These are phyloP conservation scores for Chimonanthus praecox DNA, from an alignment of 164 flowering plant genomes.

Conservation along the genomic window DNA sequence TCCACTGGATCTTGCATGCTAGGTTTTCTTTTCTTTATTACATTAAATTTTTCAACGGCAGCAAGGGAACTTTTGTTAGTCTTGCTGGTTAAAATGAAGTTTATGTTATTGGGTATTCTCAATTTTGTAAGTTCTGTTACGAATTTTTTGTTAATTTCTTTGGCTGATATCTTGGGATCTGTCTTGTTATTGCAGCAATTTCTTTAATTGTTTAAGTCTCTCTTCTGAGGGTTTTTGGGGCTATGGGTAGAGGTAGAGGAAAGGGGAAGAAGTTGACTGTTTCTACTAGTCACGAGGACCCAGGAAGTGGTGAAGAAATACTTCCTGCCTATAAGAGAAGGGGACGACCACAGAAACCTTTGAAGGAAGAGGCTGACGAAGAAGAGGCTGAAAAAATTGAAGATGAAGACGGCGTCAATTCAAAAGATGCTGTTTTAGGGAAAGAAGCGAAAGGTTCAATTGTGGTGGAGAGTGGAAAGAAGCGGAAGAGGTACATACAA, in stretches of 20 bases:
- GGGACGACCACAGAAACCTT: slow-evolving; percentile 70
- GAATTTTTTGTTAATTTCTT: neutral
- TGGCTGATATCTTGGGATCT: neutral
- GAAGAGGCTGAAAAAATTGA: slow-evolving; percentile 47
- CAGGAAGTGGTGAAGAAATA: slow-evolving; percentile 65
- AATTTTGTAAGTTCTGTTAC: too few species aligned
- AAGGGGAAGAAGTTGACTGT: slow-evolving; percentile 57
- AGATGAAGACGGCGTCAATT: slow-evolving; percentile 36
- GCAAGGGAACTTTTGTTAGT: neutral
- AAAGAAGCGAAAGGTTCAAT: slow-evolving; percentile 31
- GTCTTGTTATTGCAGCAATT: slow-evolving; percentile 20
- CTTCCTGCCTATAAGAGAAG: slow-evolving; percentile 64
- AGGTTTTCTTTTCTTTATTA: neutral
- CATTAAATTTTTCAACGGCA: too few species aligned
- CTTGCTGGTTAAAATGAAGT: neutral
- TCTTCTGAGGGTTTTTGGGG: slow-evolving; percentile 4
- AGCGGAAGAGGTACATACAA: slow-evolving; percentile 41
- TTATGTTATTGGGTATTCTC: neutral
- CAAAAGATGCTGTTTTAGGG: slow-evolving; percentile 14
- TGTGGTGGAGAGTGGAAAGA: slow-evolving; percentile 43
- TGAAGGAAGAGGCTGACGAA: slow-evolving; percentile 57
- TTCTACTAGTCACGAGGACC: slow-evolving; percentile 44
- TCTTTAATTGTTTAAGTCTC: slow-evolving; percentile 9
- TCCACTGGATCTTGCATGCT: too few species aligned
- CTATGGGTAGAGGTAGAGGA: slow-evolving; percentile 83